Percentiles rank a stretch among this genome's conserved stretches.
Evolutionary conservation across 2,329 filamentous ascomycete species (phyloP).

Genomic region (Neurospora crassa): DNA sequence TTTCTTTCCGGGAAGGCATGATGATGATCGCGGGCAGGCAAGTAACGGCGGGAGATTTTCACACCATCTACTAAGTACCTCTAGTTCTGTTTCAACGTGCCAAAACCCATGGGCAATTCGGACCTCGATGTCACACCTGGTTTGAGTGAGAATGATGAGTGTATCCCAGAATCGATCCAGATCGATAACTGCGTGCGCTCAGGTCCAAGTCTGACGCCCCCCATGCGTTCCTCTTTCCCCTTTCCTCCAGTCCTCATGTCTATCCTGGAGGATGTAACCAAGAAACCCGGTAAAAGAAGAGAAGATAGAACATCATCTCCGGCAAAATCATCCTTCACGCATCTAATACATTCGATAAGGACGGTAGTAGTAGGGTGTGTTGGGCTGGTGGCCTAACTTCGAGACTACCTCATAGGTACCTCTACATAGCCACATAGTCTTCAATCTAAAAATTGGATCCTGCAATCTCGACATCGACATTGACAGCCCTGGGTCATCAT

Average conservation of each 20-base stretch:
- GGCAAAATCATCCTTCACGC: neutral
- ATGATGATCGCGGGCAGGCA: neutral
- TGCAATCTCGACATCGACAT: neutral
- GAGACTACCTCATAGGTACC: neutral
- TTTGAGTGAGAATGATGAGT: neutral
- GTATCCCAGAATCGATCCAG: neutral
- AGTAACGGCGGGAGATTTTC: neutral
- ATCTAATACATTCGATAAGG: neutral
- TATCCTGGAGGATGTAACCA: neutral
- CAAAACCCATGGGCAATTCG: neutral
- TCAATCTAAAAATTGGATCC: neutral
- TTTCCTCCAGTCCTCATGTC: neutral
- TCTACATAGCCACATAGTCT: neutral
- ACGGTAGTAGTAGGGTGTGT: neutral
- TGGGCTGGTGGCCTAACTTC: neutral
- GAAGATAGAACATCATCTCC: neutral
- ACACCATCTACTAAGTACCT: neutral
- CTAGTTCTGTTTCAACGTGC: neutral
- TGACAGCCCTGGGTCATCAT: neutral
- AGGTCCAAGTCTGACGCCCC: neutral
- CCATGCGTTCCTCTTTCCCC: neutral
- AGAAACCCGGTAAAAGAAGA: neutral
- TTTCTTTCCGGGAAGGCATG: neutral
- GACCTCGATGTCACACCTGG: neutral
- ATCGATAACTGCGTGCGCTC: neutral